Conservation (phyloP, 108 stramenopile genomes). For the Ochromonas danica region DNA sequence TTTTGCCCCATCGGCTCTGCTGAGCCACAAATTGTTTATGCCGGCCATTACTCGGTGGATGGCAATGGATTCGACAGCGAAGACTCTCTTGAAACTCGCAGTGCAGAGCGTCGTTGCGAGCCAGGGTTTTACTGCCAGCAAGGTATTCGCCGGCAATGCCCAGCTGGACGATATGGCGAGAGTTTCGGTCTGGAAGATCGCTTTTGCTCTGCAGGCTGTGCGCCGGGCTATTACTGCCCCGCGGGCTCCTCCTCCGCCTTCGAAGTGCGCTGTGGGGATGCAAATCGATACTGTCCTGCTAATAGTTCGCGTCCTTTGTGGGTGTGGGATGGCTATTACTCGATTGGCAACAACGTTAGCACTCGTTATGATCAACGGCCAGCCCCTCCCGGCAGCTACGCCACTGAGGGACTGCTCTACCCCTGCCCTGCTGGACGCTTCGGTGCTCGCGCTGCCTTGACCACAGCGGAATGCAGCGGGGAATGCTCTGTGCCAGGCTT, state of each 20-base stretch:
- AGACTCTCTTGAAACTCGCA: background rate
- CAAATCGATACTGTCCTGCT: constrained; percentile 13
- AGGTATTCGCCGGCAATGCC: background rate
- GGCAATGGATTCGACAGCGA: background rate
- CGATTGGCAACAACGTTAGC: background rate
- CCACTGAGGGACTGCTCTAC: background rate
- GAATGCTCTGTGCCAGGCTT: background rate
- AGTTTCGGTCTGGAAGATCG: background rate
- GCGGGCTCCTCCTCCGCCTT: background rate
- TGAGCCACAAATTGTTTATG: constrained; percentile 7
- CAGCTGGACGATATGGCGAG: background rate
- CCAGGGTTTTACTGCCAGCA: background rate
- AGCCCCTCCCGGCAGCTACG: background rate
- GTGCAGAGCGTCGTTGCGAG: background rate
- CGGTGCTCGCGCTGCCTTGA: background rate
- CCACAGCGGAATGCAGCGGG: constrained; percentile 5
- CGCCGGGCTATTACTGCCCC: constrained; percentile 33
- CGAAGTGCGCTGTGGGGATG: constrained; percentile 27
- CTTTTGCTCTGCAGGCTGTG: constrained; percentile 4
- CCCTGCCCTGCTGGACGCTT: constrained; percentile 2
- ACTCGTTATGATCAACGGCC: background rate
- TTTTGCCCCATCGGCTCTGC: constrained; percentile 23
- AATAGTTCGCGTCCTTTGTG: background rate
- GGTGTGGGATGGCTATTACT: constrained; percentile 6
- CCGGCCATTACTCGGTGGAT: constrained; percentile 11